These are phyloP conservation scores for Saksenaea oblongispora DNA, from an alignment of 371 early-diverging fungal genomes.

Conservation along the genomic window DNA sequence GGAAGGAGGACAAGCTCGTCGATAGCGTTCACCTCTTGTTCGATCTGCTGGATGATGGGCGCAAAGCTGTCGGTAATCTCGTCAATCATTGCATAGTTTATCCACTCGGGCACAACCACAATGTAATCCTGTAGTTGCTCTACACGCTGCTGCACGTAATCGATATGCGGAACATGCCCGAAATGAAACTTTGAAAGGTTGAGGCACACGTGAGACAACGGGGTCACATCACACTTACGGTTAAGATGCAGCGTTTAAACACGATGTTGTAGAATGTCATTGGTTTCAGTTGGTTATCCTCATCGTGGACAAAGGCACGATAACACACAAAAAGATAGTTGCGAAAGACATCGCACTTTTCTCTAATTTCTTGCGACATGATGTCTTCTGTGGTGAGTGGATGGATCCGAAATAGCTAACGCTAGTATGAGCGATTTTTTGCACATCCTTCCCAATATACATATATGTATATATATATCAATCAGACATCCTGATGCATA, in stretches of 20 bases:
- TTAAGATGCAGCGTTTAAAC: constrained; percentile 51
- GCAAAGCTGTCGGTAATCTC: constrained; percentile 85
- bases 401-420: constrained; percentile 62
- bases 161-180: constrained; percentile 49
- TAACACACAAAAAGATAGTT: constrained; percentile 89
- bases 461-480: neutral
- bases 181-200: constrained; percentile 53
- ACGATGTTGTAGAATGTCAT: constrained; percentile 85
- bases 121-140: constrained; percentile 61
- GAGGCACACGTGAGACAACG: neutral
- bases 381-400: constrained; percentile 93
- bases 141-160: constrained; percentile 58
- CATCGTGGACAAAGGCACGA: constrained; percentile 72
- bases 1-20: constrained; percentile 78
- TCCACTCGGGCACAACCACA: constrained; percentile 74
- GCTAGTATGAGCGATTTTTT: neutral
- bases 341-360: constrained; percentile 88
- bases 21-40: constrained; percentile 84
- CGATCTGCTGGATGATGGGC: constrained; percentile 74
- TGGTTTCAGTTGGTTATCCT: constrained; percentile 66
- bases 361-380: constrained; percentile 81
- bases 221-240: constrained; percentile 32
- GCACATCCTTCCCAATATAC: neutral
- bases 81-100: constrained; percentile 84
- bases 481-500: constrained; percentile 19